These are phyloP conservation scores for Aegilops speltoides DNA, from an alignment of 176 grass and related monocot genomes.

Conservation along the genomic window DNA sequence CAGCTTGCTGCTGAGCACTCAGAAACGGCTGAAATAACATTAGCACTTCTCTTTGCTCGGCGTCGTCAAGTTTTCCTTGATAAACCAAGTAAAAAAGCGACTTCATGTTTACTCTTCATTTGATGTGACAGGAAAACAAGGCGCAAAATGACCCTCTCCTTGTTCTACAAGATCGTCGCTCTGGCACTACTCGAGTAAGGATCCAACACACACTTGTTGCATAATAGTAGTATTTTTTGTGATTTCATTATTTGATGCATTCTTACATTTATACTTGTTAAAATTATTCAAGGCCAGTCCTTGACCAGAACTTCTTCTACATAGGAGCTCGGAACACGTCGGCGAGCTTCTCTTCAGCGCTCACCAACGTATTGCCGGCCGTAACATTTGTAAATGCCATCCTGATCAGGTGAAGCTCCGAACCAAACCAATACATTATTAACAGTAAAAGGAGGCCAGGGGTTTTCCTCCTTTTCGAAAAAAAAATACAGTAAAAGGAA, in stretches of 20 bases:
- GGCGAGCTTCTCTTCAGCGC: conserved; percentile 80
- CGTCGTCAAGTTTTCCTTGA: not conserved
- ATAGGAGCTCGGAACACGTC: conserved; percentile 79
- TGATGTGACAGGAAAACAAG: conserved; percentile 63
- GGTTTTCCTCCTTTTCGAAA: too few species aligned
- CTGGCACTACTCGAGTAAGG: conserved; percentile 74
- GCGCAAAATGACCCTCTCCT: conserved; percentile 57
- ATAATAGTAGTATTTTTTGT: not conserved
- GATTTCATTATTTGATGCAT: not conserved
- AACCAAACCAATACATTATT: not conserved
- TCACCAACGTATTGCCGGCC: conserved; percentile 75
- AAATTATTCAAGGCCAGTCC: conserved; percentile 64
- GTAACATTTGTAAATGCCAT: conserved; percentile 82
- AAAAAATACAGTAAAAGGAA: too few species aligned
- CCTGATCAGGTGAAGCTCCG: conserved; percentile 54
- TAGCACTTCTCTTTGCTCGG: not conserved
- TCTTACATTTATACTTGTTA: not conserved
- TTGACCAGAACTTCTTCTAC: conserved; percentile 97
- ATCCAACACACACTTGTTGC: conserved; percentile 1
- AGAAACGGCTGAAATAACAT: not conserved
- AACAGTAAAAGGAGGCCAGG: too few species aligned
- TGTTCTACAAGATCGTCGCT: conserved; percentile 72
- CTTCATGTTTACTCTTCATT: not conserved
- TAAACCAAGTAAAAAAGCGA: not conserved
- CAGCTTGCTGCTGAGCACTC: not conserved